phyloP scores from a whole-genome alignment of 2,329 filamentous ascomycete genomes.

The Ceratocystis harringtonii region DNA sequence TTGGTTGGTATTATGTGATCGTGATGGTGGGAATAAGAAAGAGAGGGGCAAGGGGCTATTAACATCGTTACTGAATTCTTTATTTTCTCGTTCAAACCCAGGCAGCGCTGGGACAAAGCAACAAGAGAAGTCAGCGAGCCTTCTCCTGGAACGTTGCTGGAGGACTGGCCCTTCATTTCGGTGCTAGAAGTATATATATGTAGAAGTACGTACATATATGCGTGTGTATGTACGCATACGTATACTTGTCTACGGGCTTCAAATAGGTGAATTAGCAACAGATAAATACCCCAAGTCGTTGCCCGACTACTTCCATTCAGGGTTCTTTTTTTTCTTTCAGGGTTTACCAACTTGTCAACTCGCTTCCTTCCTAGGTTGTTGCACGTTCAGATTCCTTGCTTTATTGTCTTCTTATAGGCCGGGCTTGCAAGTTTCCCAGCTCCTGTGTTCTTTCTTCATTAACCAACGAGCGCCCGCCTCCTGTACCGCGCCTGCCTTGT shows the following conservation, averaged over 20 bases:
- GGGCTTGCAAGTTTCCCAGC: neutral
- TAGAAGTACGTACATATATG: neutral
- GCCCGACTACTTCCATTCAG: too few relatives aligned
- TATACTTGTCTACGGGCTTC: too few relatives aligned
- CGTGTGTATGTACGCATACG: neutral
- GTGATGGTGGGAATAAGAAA: too few relatives aligned
- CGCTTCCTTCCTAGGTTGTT: neutral
- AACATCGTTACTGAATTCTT: too few relatives aligned
- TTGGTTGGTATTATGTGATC: too few relatives aligned
- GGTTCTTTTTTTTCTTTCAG: neutral
- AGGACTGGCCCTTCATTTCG: neutral
- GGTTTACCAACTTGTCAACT: neutral
- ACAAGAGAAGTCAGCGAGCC: neutral
- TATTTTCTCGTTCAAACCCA: too few relatives aligned
- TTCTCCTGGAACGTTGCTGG: neutral
- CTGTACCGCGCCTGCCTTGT: neutral
- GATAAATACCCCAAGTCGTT: too few relatives aligned
- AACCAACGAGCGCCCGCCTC: too few relatives aligned
- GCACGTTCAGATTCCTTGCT: too few relatives aligned
- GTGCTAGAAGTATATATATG: neutral
- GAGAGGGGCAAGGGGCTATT: too few relatives aligned
- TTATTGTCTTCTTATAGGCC: neutral
- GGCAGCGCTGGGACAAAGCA: neutral
- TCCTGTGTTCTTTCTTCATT: too few relatives aligned
- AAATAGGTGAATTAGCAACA: too few relatives aligned